A percentile compares a stretch with the other conserved stretches of the same genome.
These are phyloP conservation scores for Rhizopogon roseolus DNA, from an alignment of 768 basidiomycete genomes.

Conservation along the genomic window DNA sequence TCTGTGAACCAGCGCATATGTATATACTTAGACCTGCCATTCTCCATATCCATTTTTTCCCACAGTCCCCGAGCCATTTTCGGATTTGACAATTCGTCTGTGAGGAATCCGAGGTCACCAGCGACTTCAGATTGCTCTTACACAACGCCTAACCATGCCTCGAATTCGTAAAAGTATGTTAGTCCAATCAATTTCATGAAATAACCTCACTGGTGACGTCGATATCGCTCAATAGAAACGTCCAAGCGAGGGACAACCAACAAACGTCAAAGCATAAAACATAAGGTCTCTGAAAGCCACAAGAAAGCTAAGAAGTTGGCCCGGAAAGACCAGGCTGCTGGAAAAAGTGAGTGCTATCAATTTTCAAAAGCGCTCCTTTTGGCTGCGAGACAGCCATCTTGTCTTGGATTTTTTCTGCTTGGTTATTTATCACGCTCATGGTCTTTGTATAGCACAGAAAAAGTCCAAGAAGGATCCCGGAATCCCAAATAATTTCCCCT, in stretches of 20 bases:
- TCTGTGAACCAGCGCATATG: too few species aligned
- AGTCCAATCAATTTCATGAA: conserved; percentile 3
- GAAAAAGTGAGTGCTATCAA: conserved; percentile 62
- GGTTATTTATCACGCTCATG: conserved; percentile 7
- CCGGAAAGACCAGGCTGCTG: conserved; percentile 71
- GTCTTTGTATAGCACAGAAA: conserved; percentile 50
- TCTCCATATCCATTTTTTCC: neutral
- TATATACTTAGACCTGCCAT: too few species aligned
- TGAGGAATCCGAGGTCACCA: too few species aligned
- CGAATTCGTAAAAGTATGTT: conserved; percentile 64
- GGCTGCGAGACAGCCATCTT: neutral
- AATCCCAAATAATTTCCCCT: conserved; percentile 90
- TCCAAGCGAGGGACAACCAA: conserved; percentile 75
- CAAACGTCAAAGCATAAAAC: conserved; percentile 65
- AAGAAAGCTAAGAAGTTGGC: conserved; percentile 72
- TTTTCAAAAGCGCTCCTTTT: too few species aligned
- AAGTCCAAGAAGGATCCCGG: conserved; percentile 74
- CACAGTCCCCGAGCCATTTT: neutral
- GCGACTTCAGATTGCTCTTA: neutral
- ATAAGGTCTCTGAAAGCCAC: conserved; percentile 71
- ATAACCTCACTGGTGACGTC: neutral
- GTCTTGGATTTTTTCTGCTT: neutral
- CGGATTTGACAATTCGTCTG: too few species aligned
- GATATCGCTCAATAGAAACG: conserved; percentile 53
- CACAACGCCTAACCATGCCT: conserved; percentile 39